Evolutionary conservation across 2,329 filamentous ascomycete species (phyloP).

Genomic region (Orbilia blumenaviensis): DNA sequence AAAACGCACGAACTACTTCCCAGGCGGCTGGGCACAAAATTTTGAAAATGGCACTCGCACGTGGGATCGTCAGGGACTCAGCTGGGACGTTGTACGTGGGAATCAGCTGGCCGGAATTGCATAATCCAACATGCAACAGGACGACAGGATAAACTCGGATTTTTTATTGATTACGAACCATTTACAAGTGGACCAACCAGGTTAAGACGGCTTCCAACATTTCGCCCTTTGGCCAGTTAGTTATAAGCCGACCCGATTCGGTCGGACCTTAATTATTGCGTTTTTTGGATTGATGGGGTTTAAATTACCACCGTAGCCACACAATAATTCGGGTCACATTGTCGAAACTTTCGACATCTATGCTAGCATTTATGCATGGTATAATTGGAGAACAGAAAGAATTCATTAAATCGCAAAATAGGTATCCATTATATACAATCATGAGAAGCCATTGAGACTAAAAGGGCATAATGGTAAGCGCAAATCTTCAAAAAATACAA

Average conservation of each 20-base stretch:
- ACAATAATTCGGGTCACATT: too few species aligned
- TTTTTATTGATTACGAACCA: slow-evolving; percentile 30
- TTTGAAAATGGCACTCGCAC: neutral
- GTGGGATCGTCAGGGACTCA: neutral
- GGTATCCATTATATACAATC: slow-evolving; percentile 7
- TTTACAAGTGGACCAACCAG: too few species aligned
- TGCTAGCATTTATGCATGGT: neutral
- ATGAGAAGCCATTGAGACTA: neutral
- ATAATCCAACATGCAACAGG: neutral
- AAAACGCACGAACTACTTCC: neutral
- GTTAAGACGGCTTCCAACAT: neutral
- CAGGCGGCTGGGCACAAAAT: neutral
- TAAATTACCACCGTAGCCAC: too few species aligned
- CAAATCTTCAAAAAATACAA: slow-evolving; percentile 18
- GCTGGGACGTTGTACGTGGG: neutral
- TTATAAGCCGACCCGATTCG: neutral
- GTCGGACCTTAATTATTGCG: too few species aligned
- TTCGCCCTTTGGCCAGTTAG: neutral
- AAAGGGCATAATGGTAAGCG: slow-evolving; percentile 11
- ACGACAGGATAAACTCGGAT: neutral
- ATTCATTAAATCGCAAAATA: neutral
- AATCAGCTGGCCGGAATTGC: slow-evolving; percentile 9
- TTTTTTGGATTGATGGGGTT: too few species aligned
- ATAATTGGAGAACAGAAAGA: neutral
- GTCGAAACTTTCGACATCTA: too few species aligned